phyloP scores from a whole-genome alignment of 1,139 yeast genomes.

The Geotrichum fermentans region DNA sequence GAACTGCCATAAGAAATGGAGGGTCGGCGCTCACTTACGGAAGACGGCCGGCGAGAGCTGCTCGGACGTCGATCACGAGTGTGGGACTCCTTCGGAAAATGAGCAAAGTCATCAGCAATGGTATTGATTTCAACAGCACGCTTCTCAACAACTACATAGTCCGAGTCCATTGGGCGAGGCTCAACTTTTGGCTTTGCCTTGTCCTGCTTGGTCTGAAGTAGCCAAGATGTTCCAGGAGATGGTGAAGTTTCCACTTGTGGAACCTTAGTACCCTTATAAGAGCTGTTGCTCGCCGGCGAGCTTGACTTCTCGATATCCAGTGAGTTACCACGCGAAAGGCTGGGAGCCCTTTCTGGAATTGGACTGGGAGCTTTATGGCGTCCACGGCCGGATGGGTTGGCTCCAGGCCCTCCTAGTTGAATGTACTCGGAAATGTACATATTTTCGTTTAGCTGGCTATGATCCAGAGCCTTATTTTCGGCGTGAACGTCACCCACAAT shows the following conservation, averaged over 20 bases:
- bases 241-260: slow-evolving; percentile 22
- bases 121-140: slow-evolving; percentile 93
- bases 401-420: slow-evolving; percentile 25
- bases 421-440: slow-evolving; percentile 78
- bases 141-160: slow-evolving; percentile 91
- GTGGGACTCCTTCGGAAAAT: slow-evolving; percentile 25
- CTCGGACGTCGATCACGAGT: background rate
- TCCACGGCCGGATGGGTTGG: background rate
- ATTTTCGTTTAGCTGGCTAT: slow-evolving; percentile 67
- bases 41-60: slow-evolving; percentile 11
- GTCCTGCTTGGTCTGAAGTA: slow-evolving; percentile 17
- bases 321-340: slow-evolving; percentile 1
- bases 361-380: background rate
- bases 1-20: slow-evolving; percentile 49
- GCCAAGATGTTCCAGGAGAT: slow-evolving; percentile 29
- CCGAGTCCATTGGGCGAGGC: slow-evolving; percentile 49
- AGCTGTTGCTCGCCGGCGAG: slow-evolving; percentile 11
- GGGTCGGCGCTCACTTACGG: slow-evolving; percentile 24
- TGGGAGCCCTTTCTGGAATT: slow-evolving; percentile 1
- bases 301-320: background rate
- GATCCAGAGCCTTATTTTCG: slow-evolving; percentile 55
- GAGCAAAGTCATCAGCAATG: slow-evolving; percentile 78
- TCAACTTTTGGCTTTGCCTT: background rate
- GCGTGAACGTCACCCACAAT: slow-evolving; percentile 47
- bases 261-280: background rate